Evolutionary conservation across 352 stramenopile species (phyloP), one percentile per base, ranked within the genome.

Genomic region (Heterotrichella gracilis): DNA sequence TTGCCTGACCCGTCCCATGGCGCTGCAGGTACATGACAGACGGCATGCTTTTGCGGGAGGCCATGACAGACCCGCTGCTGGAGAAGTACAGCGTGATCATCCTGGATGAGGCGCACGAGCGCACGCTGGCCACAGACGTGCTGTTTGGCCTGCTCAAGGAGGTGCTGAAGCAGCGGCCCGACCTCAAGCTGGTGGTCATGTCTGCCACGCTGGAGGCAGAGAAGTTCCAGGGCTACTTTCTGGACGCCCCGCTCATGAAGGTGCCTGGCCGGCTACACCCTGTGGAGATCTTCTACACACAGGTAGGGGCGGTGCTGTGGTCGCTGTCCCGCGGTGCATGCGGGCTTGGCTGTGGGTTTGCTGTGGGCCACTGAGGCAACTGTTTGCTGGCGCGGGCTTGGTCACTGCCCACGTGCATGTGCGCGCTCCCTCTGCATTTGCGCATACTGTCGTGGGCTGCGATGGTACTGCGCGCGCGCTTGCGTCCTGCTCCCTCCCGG

Each of bases 141-240:
- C 77, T 98, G 9, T 95, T 97, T 77, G 90, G 90, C 25, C 74
- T 98, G 13, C 77, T 98, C 14, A 95, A 97, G 79, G 89, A 97
- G 69, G 77, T 98, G 25, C 79, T 96, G 69, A 81, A 79, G 3
- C 86, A 91, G 71, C 81, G 91, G 0, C 80, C 76, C 17, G 89
- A 97, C 74, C 81, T 98, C 25, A 95, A 96, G 76, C 80, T 98
- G 22, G 86, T 99, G 0, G 88, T 99, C 66, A 97, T 97, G 87
- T 92, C 80, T 79, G 92, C 92, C 2, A 99, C 92, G 22, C 76
- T 99, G 20, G 92, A 98, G 75, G 90, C 92, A 19, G 79, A 87
- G 73, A 96, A 96, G 75, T 94, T 94, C 74, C 83, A 88, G 73
- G 73, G 78, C 14, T 96, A 95, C 76, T 96, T 96, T 76, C 80